A percentile compares a stretch with the other conserved stretches of the same genome.
Evolutionary conservation across 2,329 filamentous ascomycete species (phyloP).

Genomic region (Nakataea oryzae): DNA sequence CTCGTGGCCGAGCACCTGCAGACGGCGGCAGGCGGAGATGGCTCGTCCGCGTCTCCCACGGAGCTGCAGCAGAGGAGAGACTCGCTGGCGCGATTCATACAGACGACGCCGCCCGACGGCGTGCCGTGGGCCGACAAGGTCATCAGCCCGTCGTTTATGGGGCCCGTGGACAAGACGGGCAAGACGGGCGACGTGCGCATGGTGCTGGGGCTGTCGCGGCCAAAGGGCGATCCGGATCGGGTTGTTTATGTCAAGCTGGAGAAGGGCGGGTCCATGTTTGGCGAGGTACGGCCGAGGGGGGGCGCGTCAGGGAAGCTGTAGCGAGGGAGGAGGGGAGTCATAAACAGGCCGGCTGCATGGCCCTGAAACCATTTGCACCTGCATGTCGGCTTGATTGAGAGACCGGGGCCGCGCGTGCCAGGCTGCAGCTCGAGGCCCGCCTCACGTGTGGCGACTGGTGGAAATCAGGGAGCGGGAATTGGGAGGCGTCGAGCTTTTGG

Average conservation of each 20-base stretch:
- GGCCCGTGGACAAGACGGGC: background rate
- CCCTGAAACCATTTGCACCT: background rate
- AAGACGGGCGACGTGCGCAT: background rate
- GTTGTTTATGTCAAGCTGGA: background rate
- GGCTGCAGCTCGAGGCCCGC: background rate
- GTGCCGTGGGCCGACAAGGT: constrained; percentile 46
- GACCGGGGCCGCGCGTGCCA: no score
- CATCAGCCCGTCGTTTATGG: constrained; percentile 37
- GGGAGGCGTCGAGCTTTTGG: no score
- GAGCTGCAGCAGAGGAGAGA: constrained; percentile 15
- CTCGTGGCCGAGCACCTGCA: constrained; percentile 43
- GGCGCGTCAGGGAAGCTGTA: background rate
- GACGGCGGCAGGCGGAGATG: constrained; percentile 17
- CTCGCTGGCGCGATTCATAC: background rate
- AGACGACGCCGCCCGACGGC: constrained; percentile 18
- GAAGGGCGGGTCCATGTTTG: background rate
- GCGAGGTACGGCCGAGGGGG: background rate
- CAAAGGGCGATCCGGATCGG: background rate
- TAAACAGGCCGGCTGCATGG: background rate
- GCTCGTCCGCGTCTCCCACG: constrained; percentile 12
- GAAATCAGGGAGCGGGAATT: background rate
- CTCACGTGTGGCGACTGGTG: background rate
- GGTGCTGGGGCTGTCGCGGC: background rate
- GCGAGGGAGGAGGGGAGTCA: background rate
- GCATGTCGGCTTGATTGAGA: background rate